Conservation (phyloP, 768 basidiomycete genomes). For the Mycena polygramma region DNA sequence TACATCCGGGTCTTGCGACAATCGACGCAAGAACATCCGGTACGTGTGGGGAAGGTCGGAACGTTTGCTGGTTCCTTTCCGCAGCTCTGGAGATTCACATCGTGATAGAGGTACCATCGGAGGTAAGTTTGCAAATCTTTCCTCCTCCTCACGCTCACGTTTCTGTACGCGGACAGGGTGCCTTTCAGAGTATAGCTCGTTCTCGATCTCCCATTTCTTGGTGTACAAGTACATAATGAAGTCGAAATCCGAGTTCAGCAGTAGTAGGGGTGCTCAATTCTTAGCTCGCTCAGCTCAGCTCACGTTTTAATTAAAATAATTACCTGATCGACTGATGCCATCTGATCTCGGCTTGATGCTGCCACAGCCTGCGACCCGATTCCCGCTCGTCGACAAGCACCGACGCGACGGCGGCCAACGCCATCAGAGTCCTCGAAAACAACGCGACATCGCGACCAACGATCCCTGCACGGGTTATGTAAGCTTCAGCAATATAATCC, state of each 20-base stretch:
- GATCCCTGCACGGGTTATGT: no score
- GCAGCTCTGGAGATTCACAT: not conserved
- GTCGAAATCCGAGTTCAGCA: conserved; percentile 21
- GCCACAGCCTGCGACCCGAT: no score
- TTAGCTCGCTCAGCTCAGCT: no score
- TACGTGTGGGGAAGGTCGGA: not conserved
- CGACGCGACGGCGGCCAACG: no score
- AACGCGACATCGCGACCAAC: no score
- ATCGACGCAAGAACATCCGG: not conserved
- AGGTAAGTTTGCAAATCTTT: not conserved
- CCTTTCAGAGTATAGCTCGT: not conserved
- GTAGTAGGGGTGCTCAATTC: no score
- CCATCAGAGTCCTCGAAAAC: no score
- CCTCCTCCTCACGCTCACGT: not conserved
- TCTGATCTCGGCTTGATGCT: no score
- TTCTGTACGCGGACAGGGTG: not conserved
- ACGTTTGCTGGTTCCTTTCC: not conserved
- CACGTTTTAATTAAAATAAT: no score
- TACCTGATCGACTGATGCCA: no score
- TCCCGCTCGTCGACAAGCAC: no score
- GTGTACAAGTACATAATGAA: conserved; percentile 15
- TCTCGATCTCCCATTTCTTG: conserved; percentile 3
- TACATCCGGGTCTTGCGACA: not conserved
- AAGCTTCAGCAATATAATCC: no score
- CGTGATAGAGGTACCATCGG: not conserved